Conservation (phyloP, 495 filamentous ascomycete genomes). For the Venustampulla echinocandica region DNA sequence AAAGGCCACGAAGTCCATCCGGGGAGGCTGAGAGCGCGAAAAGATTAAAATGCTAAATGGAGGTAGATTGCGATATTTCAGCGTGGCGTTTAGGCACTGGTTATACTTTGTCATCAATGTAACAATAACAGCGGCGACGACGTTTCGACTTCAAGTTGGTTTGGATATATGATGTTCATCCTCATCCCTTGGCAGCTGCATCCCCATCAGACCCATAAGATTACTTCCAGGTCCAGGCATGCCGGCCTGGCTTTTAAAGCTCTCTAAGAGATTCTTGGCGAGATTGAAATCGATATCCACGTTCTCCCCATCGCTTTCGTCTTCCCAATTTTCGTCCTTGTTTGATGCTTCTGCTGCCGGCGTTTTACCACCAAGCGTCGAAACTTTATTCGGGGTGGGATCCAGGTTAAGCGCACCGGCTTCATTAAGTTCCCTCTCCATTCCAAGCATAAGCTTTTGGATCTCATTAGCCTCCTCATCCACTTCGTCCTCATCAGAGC, state of each 20-base stretch:
- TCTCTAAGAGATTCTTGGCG: slow-evolving; percentile 84
- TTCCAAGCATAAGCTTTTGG: slow-evolving; percentile 58
- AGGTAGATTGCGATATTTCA: neutral
- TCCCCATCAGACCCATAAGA: slow-evolving; percentile 74
- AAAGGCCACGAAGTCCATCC: slow-evolving; percentile 10
- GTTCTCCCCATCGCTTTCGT: slow-evolving; percentile 42
- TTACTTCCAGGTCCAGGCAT: slow-evolving; percentile 79
- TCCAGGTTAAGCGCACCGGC: slow-evolving; percentile 68
- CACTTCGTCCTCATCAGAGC: slow-evolving; percentile 29
- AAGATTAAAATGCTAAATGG: neutral
- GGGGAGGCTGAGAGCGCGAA: slow-evolving; percentile 1
- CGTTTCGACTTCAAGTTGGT: neutral
- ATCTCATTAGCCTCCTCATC: slow-evolving; percentile 64
- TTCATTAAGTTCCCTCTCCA: slow-evolving; percentile 73
- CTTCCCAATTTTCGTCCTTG: slow-evolving; percentile 17
- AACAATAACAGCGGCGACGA: no score
- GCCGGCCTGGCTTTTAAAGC: slow-evolving; percentile 81
- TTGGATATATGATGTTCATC: slow-evolving; percentile 25
- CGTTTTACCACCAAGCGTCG: slow-evolving; percentile 4
- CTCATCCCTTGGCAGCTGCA: slow-evolving; percentile 73
- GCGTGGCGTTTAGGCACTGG: neutral
- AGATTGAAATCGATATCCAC: slow-evolving; percentile 78
- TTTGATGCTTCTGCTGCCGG: slow-evolving; percentile 13
- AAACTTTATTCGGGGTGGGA: slow-evolving; percentile 20
- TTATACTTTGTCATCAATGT: no score